Evolutionary conservation across 345 rosid genomes (phyloP).

Genomic region (Orychophragmus violaceus): DNA sequence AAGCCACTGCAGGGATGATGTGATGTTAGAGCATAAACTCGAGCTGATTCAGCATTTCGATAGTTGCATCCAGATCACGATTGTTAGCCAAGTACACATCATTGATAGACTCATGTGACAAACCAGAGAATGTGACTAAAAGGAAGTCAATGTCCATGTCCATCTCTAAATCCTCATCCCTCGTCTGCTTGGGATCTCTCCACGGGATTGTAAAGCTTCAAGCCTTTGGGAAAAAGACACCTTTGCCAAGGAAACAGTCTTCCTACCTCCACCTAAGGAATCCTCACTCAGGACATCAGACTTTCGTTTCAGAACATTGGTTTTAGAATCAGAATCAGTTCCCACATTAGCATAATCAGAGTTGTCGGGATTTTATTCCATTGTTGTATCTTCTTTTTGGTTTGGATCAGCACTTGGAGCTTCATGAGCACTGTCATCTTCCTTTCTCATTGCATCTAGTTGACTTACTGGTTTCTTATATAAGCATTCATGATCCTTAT

Average conservation of each 20-base stretch:
- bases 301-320: constrained; percentile 48
- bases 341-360: constrained; percentile 36
- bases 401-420: constrained; percentile 8
- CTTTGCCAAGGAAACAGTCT: constrained; percentile 60
- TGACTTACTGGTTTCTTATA: neutral
- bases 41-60: constrained; percentile 78
- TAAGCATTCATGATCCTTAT: neutral
- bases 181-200: constrained; percentile 41
- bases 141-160: constrained; percentile 72
- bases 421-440: constrained; percentile 12
- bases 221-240: constrained; percentile 48
- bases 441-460: constrained; percentile 14
- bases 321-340: constrained; percentile 37
- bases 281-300: constrained; percentile 48
- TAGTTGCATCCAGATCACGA: constrained; percentile 63
- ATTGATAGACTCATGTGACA: constrained; percentile 64
- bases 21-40: too few species aligned
- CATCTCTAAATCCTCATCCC: constrained; percentile 46
- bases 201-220: too few species aligned
- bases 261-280: constrained; percentile 43
- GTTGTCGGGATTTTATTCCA: constrained; percentile 17
- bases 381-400: constrained; percentile 25
- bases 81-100: constrained; percentile 69
- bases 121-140: constrained; percentile 51
- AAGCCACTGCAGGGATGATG: neutral